Percentiles rank a stretch among this genome's conserved stretches.
Evolutionary conservation across 78 protist genomes (phyloP).

Genomic region (Dictyostelium citrinum): DNA sequence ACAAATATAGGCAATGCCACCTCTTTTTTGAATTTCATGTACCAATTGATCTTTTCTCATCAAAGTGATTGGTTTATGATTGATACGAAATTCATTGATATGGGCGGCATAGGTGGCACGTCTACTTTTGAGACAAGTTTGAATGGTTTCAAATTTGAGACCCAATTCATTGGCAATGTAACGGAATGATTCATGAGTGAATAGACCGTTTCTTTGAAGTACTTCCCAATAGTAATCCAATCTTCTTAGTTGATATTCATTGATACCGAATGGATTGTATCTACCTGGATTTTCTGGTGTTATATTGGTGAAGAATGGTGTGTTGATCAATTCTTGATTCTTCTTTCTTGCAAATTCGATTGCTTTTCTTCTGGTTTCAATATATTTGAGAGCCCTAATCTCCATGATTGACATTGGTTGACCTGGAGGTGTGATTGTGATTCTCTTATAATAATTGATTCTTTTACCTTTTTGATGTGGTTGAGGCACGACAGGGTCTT

Average conservation of each 20-base stretch:
- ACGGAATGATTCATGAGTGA: not conserved
- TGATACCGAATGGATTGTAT: not conserved
- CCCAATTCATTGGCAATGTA: not conserved
- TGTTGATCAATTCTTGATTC: not conserved
- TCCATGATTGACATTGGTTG: not conserved
- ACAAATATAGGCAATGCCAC: not conserved
- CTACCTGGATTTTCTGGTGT: not conserved
- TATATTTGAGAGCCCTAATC: not conserved
- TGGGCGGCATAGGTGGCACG: not conserved
- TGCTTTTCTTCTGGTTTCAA: not conserved
- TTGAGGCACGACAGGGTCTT: not conserved
- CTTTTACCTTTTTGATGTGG: not conserved
- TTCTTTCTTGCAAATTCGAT: not conserved
- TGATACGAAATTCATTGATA: not conserved
- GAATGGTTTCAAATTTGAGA: not conserved
- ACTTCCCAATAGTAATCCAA: slow-evolving; percentile 14
- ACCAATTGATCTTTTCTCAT: not conserved
- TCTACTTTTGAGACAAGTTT: not conserved
- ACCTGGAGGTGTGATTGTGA: not conserved
- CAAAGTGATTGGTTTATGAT: not conserved
- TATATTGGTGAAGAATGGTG: not conserved
- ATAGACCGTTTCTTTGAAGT: not conserved
- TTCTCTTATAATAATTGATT: not conserved
- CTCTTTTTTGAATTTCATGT: not conserved
- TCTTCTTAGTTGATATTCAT: not conserved